phyloP scores from a whole-genome alignment of 257 asterid genomes.

The Nemophila menziesii region DNA sequence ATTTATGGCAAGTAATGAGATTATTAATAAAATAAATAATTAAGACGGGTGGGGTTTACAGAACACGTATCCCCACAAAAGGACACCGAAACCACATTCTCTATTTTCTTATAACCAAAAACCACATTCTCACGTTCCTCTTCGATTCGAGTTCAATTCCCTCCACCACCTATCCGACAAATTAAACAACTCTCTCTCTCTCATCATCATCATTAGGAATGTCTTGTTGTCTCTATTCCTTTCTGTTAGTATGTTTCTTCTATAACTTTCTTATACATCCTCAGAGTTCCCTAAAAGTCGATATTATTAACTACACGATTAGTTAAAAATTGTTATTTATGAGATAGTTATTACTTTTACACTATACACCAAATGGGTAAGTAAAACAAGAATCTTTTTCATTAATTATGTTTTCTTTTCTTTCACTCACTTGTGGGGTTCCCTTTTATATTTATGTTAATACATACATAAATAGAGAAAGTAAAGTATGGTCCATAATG shows the following conservation, averaged over 20 bases:
- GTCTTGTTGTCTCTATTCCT: constrained; percentile 38
- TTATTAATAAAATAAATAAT: too few species aligned
- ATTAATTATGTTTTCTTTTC: constrained; percentile 17
- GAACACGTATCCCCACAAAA: too few species aligned
- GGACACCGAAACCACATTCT: constrained; percentile 4
- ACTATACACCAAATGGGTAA: too few species aligned
- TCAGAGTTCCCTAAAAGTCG: constrained; percentile 21
- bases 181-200: constrained; percentile 12
- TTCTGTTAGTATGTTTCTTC: too few species aligned
- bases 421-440: constrained; percentile 18
- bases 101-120: constrained; percentile 9
- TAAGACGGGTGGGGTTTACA: too few species aligned
- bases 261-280: constrained; percentile 11
- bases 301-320: constrained; percentile 7
- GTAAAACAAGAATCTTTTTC: constrained; percentile 25
- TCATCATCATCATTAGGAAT: constrained; percentile 34
- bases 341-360: too few species aligned
- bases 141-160: constrained; percentile 13
- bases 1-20: too few species aligned
- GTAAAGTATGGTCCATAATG: constrained; percentile 19
- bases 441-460: constrained; percentile 12
- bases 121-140: neutral
- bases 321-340: neutral
- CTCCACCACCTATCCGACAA: constrained; percentile 35
- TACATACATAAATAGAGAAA: neutral